A percentile compares a stretch with the other conserved stretches of the same genome.
phyloP scores from a whole-genome alignment of 2,329 filamentous ascomycete species.

The Phaeosphaeriaceae sp. region DNA sequence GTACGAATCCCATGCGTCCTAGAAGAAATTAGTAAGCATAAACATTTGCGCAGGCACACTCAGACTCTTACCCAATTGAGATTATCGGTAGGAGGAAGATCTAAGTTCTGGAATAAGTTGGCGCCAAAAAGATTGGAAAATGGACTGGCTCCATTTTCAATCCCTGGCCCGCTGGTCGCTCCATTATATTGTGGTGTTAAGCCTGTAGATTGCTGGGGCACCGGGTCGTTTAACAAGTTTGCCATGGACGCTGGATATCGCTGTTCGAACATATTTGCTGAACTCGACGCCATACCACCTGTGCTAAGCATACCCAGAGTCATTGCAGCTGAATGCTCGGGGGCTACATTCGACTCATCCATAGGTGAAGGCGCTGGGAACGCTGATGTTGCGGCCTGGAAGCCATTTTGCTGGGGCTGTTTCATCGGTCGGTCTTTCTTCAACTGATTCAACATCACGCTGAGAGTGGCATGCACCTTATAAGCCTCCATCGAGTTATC shows the following conservation, averaged over 20 bases:
- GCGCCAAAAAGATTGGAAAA: constrained; percentile 63
- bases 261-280: constrained; percentile 50
- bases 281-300: constrained; percentile 63
- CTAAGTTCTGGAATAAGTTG: constrained; percentile 58
- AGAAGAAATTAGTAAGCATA: constrained; percentile 10
- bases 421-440: constrained; percentile 55
- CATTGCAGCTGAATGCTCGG: constrained; percentile 71
- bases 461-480: constrained; percentile 82
- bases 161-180: constrained; percentile 32
- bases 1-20: constrained; percentile 71
- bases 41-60: background rate
- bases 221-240: constrained; percentile 46
- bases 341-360: constrained; percentile 63
- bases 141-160: constrained; percentile 55
- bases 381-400: constrained; percentile 35
- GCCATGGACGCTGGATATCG: constrained; percentile 48
- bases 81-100: constrained; percentile 58
- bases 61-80: constrained; percentile 67
- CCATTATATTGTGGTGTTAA: constrained; percentile 46
- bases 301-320: constrained; percentile 72
- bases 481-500: constrained; percentile 86
- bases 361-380: constrained; percentile 40
- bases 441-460: constrained; percentile 83
- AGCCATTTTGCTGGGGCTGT: constrained; percentile 34
- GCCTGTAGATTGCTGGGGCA: constrained; percentile 36